Evolutionary conservation across 2,329 filamentous ascomycete species (phyloP).

Genomic region (Cladophialophora psammophila): DNA sequence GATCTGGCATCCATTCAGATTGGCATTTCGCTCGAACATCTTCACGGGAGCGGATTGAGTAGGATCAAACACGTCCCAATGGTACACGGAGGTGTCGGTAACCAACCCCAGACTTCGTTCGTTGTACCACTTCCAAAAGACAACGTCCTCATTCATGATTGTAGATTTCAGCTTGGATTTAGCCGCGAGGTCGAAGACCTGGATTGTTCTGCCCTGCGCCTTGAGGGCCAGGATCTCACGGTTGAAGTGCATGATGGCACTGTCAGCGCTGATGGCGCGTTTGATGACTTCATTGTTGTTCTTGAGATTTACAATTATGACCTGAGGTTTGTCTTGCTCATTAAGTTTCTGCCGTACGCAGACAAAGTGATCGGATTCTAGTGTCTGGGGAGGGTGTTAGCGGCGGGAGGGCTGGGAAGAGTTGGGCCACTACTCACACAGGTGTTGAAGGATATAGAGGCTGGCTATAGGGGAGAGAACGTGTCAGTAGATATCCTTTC

Average conservation of each 20-base stretch:
- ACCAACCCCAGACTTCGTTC: conserved; percentile 87
- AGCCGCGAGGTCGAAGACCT: conserved; percentile 93
- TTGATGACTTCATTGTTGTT: conserved; percentile 95
- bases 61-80: conserved; percentile 96
- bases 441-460: conserved; percentile 84
- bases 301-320: conserved; percentile 97
- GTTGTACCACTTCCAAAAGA: conserved; percentile 99
- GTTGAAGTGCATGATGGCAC: conserved; percentile 99
- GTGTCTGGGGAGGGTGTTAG: conserved; percentile 67
- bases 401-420: conserved; percentile 34
- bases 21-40: conserved; percentile 92
- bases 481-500: conserved; percentile 38
- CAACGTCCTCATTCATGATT: conserved; percentile 94
- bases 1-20: conserved; percentile 91
- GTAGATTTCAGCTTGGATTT: conserved; percentile 98
- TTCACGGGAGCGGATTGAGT: conserved; percentile 81
- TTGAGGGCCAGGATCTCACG: conserved; percentile 96
- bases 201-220: conserved; percentile 89
- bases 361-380: conserved; percentile 96
- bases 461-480: conserved; percentile 58
- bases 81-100: conserved; percentile 88
- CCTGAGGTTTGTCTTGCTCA: conserved; percentile 83
- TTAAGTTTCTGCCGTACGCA: conserved; percentile 95
- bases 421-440: conserved; percentile 66
- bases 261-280: conserved; percentile 97